These are phyloP conservation scores for Paraphaeosphaeria minitans DNA, from an alignment of 2,329 filamentous ascomycete genomes.

Conservation along the genomic window DNA sequence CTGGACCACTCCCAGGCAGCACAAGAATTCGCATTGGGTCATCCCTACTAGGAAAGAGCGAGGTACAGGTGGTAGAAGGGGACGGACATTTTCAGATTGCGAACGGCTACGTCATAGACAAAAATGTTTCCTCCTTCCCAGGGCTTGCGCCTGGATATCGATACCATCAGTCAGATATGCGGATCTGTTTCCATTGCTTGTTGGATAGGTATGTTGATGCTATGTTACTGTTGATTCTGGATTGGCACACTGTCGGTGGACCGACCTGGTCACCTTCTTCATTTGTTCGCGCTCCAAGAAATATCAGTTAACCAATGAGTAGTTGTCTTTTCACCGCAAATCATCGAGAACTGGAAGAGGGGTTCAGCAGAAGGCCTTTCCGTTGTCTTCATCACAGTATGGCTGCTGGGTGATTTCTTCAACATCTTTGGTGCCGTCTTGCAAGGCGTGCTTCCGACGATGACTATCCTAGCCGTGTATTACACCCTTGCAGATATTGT, in stretches of 20 bases:
- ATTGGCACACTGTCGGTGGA: neutral
- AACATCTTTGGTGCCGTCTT: constrained; percentile 93
- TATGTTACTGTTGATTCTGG: neutral
- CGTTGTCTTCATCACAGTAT: constrained; percentile 88
- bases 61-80: neutral
- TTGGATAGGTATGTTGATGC: constrained; percentile 67
- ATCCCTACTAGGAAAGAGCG: neutral
- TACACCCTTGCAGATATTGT: constrained; percentile 93
- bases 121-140: constrained; percentile 60
- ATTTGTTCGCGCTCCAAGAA: neutral
- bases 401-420: constrained; percentile 93
- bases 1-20: neutral
- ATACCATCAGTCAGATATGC: constrained; percentile 90
- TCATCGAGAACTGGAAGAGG: constrained; percentile 90
- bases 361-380: constrained; percentile 86
- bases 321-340: constrained; percentile 94
- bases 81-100: neutral
- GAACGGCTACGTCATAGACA: constrained; percentile 35
- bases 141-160: constrained; percentile 75
- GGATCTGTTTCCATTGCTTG: constrained; percentile 96
- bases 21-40: neutral
- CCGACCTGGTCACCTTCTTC: neutral
- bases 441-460: constrained; percentile 90
- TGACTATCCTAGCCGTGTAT: constrained; percentile 93
- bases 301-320: constrained; percentile 16